A percentile compares a stretch with the other conserved stretches of the same genome.
Conservation (phyloP, 208 protist genomes). For the Trypanosoma rangeli region DNA sequence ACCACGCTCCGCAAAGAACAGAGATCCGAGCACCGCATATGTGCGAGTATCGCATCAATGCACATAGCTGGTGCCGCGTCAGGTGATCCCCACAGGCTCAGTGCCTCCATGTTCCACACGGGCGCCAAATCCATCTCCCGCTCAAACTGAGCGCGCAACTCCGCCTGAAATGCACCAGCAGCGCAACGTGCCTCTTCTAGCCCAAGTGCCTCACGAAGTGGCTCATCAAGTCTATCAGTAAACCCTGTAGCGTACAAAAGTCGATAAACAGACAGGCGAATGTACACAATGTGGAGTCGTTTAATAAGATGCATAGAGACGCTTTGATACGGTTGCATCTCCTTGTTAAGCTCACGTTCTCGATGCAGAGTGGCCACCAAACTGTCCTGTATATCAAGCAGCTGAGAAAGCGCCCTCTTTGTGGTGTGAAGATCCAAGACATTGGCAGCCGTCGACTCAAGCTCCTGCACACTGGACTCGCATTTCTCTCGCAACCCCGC, state of each 20-base stretch:
- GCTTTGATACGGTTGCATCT: constrained; percentile 33
- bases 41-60: constrained; percentile 50
- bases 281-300: constrained; percentile 39
- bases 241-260: constrained; percentile 13
- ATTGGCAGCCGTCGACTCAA: constrained; percentile 15
- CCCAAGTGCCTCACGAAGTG: constrained; percentile 40
- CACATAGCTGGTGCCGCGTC: constrained; percentile 34
- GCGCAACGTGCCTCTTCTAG: constrained; percentile 34
- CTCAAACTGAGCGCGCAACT: constrained; percentile 31
- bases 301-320: constrained; percentile 41
- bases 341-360: constrained; percentile 39
- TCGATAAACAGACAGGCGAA: constrained; percentile 24
- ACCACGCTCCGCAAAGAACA: constrained; percentile 35
- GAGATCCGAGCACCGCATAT: constrained; percentile 35
- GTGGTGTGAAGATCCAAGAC: constrained; percentile 6
- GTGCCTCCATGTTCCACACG: constrained; percentile 24
- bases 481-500: constrained; percentile 40
- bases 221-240: constrained; percentile 23
- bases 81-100: constrained; percentile 34
- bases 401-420: constrained; percentile 29
- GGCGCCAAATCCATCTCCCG: constrained; percentile 37
- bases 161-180: constrained; percentile 22
- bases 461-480: constrained; percentile 26
- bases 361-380: constrained; percentile 55
- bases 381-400: constrained; percentile 47